Evolutionary conservation across 371 early-diverging fungal genomes (phyloP), one percentile per base, ranked within the genome.

Genomic region (Funneliformis caledonium): DNA sequence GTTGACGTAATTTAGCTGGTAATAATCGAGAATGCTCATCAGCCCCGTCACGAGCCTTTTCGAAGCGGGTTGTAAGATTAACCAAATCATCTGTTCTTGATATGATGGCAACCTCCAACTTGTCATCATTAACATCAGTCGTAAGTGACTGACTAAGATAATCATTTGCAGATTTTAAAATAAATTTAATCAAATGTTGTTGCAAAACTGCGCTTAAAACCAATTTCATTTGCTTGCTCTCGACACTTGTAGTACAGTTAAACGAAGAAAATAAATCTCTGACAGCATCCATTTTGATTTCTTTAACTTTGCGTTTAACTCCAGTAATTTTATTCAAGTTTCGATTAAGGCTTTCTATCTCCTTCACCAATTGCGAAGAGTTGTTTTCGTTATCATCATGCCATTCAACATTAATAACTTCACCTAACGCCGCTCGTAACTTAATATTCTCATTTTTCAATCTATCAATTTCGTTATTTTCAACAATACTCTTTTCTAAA

Each of bases 371-470:
- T 47, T 78, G 33, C 56, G 37, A 47, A 16, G 79, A 37, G 26
- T 78, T 78, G 31, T 78, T 78, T 37, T 50, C 56, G 31, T 68
- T 31, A 43, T 78, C 56, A 69, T 78, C 79, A 69, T 69, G 37
- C 79, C 79, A 78, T 19, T 52, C 43, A 69, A 67, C 37, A 69
- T 69, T 59, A 14, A 22, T 52, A 5, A 64, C 48, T 12, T 47
- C 37, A 50, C 79, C 79, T 26, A 78, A 64, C 11, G 70, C 70
- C 19, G 79, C 67, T 69, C 69, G 69, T 9, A 69, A 69, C 11
- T 16, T 4, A 19, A 37, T 9, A 16, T 52, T 47, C 52, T 78
- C 70, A 5, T 45, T 47, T 52, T 78, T 69, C 56, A 68, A 59
- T 16, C 12, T 47, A 9, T 11, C 37, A 11, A 50, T 37, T 69